These are phyloP conservation scores for Suillus placidus DNA, from an alignment of 768 basidiomycete genomes.

Conservation along the genomic window DNA sequence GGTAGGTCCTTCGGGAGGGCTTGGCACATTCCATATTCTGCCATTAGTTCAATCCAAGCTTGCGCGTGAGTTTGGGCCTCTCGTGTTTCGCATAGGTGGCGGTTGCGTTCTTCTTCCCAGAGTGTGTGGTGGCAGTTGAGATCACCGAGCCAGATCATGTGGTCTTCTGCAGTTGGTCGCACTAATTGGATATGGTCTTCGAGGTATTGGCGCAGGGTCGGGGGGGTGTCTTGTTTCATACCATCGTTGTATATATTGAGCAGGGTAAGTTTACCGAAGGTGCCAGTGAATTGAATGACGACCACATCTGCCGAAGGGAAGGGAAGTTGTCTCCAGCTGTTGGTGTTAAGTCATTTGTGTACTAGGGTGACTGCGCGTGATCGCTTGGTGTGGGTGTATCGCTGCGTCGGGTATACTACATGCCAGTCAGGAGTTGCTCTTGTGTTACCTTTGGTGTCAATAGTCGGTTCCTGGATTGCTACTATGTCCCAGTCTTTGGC, in stretches of 20 bases:
- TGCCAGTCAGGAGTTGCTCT: neutral
- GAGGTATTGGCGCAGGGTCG: neutral
- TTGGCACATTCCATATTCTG: constrained; percentile 28
- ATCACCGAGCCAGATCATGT: constrained; percentile 27
- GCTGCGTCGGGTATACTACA: neutral
- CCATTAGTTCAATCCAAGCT: constrained; percentile 23
- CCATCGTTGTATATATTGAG: constrained; percentile 21
- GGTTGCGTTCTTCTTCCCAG: constrained; percentile 30
- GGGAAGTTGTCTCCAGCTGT: constrained; percentile 26
- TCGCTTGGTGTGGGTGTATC: neutral
- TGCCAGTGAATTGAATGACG: constrained; percentile 16
- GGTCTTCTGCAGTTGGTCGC: constrained; percentile 8
- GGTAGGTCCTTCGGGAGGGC: constrained; percentile 32
- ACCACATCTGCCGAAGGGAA: constrained; percentile 25
- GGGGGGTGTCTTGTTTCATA: neutral
- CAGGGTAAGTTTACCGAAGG: constrained; percentile 10
- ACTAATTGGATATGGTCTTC: neutral
- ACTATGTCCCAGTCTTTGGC: constrained; percentile 8
- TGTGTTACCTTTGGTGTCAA: neutral
- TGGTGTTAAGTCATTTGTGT: constrained; percentile 19
- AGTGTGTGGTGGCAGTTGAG: constrained; percentile 39
- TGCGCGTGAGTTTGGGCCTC: constrained; percentile 5
- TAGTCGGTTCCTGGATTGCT: constrained; percentile 10
- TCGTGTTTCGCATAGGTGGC: constrained; percentile 24
- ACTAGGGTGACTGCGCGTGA: constrained; percentile 24